Evolutionary conservation across 2,329 filamentous ascomycete genomes (phyloP).

Genomic region (Ploettnerulaceae sp.): DNA sequence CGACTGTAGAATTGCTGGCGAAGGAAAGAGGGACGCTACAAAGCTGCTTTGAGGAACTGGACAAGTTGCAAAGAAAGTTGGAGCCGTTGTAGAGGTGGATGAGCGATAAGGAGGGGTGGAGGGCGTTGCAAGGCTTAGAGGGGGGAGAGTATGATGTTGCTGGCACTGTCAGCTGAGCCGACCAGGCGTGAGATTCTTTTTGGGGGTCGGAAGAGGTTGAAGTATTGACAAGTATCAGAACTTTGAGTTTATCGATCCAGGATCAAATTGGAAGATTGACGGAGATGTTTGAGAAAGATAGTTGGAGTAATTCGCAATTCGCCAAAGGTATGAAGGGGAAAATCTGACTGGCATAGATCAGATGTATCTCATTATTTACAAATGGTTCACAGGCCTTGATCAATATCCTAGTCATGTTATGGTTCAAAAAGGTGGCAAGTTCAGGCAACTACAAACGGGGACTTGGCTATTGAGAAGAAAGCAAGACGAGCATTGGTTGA

Average conservation of each 20-base stretch:
- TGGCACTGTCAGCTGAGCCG: constrained; percentile 23
- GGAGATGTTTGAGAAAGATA: constrained; percentile 14
- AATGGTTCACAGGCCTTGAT: constrained; percentile 28
- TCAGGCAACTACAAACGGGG: constrained; percentile 25
- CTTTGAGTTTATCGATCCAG: constrained; percentile 16
- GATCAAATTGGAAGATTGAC: constrained; percentile 17
- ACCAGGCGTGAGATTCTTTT: constrained; percentile 16
- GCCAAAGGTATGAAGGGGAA: background rate
- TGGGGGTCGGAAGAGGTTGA: no score
- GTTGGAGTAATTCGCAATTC: constrained; percentile 7
- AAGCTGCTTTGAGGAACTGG: constrained; percentile 17
- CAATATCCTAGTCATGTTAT: constrained; percentile 22
- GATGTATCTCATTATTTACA: constrained; percentile 12
- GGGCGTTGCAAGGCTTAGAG: constrained; percentile 16
- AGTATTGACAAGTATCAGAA: background rate
- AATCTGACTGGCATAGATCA: constrained; percentile 8
- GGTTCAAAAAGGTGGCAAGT: constrained; percentile 23
- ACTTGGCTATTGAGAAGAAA: constrained; percentile 22
- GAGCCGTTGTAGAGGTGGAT: constrained; percentile 21
- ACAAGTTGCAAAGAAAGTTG: constrained; percentile 15
- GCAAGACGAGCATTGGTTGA: constrained; percentile 32
- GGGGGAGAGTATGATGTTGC: constrained; percentile 20
- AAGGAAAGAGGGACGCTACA: constrained; percentile 17
- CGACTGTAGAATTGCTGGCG: constrained; percentile 15
- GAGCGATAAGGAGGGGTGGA: constrained; percentile 18